These are phyloP conservation scores for Chlorophyllum brunneum DNA, from an alignment of 768 basidiomycete genomes.

Conservation along the genomic window DNA sequence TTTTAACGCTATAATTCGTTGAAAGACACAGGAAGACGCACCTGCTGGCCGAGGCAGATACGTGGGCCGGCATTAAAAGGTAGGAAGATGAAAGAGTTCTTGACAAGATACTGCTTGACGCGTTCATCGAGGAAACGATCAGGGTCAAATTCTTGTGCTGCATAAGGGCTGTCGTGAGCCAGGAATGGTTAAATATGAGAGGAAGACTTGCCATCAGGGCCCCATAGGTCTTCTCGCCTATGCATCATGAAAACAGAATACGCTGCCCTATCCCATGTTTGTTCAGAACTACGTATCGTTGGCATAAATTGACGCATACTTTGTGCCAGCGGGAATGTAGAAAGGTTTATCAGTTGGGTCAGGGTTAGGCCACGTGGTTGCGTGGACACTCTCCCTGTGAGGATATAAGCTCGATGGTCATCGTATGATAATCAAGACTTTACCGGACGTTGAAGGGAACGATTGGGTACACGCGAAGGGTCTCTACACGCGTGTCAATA, in stretches of 20 bases:
- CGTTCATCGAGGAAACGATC: conserved; percentile 68
- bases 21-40: conserved; percentile 15
- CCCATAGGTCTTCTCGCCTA: conserved; percentile 63
- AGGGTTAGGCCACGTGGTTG: conserved; percentile 44
- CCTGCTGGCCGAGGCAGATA: conserved; percentile 61
- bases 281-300: not conserved
- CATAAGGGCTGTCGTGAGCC: not conserved
- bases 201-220: conserved; percentile 52
- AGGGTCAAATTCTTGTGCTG: conserved; percentile 67
- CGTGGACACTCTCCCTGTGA: conserved; percentile 42
- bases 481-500: conserved; percentile 30
- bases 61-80: conserved; percentile 61
- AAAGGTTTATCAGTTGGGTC: conserved; percentile 43
- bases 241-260: conserved; percentile 69
- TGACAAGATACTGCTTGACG: conserved; percentile 54
- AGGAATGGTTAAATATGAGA: not conserved
- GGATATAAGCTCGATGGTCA: not conserved
- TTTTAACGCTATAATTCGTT: not conserved
- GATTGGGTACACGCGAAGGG: conserved; percentile 51
- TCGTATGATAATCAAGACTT: not conserved
- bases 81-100: conserved; percentile 68
- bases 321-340: conserved; percentile 49
- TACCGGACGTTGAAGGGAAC: conserved; percentile 55
- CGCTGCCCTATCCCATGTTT: conserved; percentile 25
- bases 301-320: conserved; percentile 26